These are phyloP conservation scores for Clarireedia sp. DNA, from an alignment of 2,329 filamentous ascomycete genomes.

Conservation along the genomic window DNA sequence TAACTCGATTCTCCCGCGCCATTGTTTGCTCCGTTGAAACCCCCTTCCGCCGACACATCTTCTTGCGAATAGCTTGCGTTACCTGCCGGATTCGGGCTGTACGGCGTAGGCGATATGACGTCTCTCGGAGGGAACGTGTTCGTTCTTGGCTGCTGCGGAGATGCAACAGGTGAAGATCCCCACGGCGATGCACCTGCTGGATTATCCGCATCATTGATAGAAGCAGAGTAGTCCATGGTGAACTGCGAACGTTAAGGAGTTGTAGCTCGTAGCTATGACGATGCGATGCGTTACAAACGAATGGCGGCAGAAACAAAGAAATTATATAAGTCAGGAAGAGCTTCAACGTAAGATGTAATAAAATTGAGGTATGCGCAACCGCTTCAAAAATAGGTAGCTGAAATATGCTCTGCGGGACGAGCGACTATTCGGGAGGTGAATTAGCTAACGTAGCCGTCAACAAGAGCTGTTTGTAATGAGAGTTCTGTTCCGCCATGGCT, in stretches of 20 bases:
- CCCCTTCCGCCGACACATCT: slow-evolving; percentile 19
- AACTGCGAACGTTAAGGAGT: slow-evolving; percentile 3
- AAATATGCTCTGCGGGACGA: not conserved
- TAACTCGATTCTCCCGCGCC: slow-evolving; percentile 22
- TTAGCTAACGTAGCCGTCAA: slow-evolving; percentile 4
- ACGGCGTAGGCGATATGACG: slow-evolving; percentile 23
- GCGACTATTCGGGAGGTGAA: not conserved
- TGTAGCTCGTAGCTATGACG: slow-evolving; percentile 13
- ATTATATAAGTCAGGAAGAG: slow-evolving; percentile 2
- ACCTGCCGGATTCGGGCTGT: slow-evolving; percentile 16
- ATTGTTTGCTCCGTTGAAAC: slow-evolving; percentile 23
- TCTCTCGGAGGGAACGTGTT: slow-evolving; percentile 24
- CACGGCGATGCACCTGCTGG: slow-evolving; percentile 54
- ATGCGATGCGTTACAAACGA: not conserved
- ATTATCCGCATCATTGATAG: slow-evolving; percentile 49
- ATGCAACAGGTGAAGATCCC: slow-evolving; percentile 34
- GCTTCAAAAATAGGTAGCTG: slow-evolving; percentile 2
- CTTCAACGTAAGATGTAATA: not conserved
- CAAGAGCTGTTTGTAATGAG: not conserved
- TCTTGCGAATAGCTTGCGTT: slow-evolving; percentile 22
- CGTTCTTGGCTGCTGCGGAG: slow-evolving; percentile 25
- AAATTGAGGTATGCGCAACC: slow-evolving; percentile 3
- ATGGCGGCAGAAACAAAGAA: slow-evolving; percentile 5
- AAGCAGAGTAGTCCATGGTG: slow-evolving; percentile 58
- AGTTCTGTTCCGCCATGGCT: not conserved